These are phyloP conservation scores for Claviceps arundinis DNA, from an alignment of 2,329 filamentous ascomycete species.

Conservation along the genomic window DNA sequence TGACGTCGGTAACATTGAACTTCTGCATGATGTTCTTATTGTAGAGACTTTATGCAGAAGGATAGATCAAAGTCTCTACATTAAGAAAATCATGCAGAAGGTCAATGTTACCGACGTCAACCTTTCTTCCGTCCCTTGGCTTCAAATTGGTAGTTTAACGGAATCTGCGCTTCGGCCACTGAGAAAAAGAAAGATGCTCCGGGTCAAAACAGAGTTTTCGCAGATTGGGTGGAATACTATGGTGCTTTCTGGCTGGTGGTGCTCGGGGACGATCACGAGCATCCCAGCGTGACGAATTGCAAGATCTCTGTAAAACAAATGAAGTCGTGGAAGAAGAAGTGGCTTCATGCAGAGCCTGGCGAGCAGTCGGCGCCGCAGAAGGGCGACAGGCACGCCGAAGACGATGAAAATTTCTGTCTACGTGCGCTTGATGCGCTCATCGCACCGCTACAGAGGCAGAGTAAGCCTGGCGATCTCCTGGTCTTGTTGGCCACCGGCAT, in stretches of 20 bases:
- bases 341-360: conserved; percentile 1
- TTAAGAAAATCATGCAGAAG: too few species aligned
- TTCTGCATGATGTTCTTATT: too few species aligned
- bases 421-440: conserved; percentile 2
- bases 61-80: too few species aligned
- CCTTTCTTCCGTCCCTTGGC: too few species aligned
- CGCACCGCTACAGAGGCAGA: background rate
- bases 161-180: background rate
- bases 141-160: too few species aligned
- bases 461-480: background rate
- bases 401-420: conserved; percentile 1
- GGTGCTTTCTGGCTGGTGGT: background rate
- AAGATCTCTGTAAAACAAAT: background rate
- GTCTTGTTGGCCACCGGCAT: conserved; percentile 3
- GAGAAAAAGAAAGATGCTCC: background rate
- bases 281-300: background rate
- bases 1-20: too few species aligned
- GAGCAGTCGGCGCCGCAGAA: background rate
- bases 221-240: background rate
- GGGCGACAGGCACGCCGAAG: background rate
- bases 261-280: background rate
- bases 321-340: background rate
- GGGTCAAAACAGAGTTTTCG: background rate
- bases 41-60: too few species aligned
- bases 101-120: too few species aligned